Conservation (phyloP, 1,139 yeast species). For the Dujonia santamariae region DNA sequence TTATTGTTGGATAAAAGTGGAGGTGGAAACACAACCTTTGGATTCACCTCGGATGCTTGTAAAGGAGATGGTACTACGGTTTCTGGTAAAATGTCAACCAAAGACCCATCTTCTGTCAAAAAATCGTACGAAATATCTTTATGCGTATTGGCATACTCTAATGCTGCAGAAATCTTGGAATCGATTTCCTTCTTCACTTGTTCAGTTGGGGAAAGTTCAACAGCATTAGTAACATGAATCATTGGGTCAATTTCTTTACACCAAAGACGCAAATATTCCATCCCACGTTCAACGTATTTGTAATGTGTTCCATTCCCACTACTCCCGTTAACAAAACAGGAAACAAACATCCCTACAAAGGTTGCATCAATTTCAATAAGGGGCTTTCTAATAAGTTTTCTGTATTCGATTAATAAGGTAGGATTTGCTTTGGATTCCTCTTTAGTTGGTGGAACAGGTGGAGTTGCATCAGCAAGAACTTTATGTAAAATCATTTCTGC, state of each 20-base stretch:
- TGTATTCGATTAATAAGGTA: slow-evolving; percentile 17
- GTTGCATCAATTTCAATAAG: slow-evolving; percentile 28
- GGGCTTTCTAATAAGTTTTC: slow-evolving; percentile 15
- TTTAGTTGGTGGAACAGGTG: slow-evolving; percentile 33
- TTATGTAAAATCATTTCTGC: slow-evolving; percentile 27
- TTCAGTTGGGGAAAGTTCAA: not conserved
- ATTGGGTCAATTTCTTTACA: slow-evolving; percentile 30
- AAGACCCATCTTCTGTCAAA: not conserved
- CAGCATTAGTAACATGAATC: slow-evolving; percentile 8
- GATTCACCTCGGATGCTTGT: slow-evolving; percentile 20
- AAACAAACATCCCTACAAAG: slow-evolving; percentile 27
- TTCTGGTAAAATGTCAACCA: slow-evolving; percentile 6
- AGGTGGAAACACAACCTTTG: slow-evolving; percentile 32
- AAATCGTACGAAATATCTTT: slow-evolving; percentile 1
- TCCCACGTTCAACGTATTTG: slow-evolving; percentile 26
- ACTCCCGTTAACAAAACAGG: slow-evolving; percentile 27
- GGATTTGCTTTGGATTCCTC: slow-evolving; percentile 22
- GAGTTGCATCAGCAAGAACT: slow-evolving; percentile 27
- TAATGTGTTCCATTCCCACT: slow-evolving; percentile 33
- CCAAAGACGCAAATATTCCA: slow-evolving; percentile 28
- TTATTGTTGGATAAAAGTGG: slow-evolving; percentile 23
- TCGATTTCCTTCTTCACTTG: not conserved
- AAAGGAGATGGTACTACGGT: slow-evolving; percentile 8
- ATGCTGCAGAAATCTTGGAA: too few relatives aligned
- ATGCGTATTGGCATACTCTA: slow-evolving; percentile 1